Evolutionary conservation across 2,329 filamentous ascomycete species (phyloP), one percentile per base, ranked within the genome.

Genomic region (Epichloe hybrida): DNA sequence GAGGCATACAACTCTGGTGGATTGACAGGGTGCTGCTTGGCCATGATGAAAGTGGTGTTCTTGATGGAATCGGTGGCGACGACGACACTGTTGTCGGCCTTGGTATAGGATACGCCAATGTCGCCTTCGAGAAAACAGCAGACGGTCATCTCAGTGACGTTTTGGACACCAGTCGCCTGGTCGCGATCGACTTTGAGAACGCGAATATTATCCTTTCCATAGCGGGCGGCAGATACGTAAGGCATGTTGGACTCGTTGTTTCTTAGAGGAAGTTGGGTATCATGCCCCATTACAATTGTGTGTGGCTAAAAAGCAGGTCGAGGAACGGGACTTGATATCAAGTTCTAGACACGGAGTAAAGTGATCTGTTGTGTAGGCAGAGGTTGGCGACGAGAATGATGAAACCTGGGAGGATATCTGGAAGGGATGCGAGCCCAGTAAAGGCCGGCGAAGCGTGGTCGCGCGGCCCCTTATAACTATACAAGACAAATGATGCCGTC

Each of bases 41-140:
- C 91, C 64, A 88, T 84, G 71, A 98, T 89, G 75, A 93, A 95
- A 65, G 87, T 83, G 61, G 86, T 97, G 72, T 98, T 95, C 75
- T 98, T 98, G 73, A 97, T 95, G 27, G 89, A 91, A 70, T 98
- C 93, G 54, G 93, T 98, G 56, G 93, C 89, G 54, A 98, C 91
- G 52, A 98, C 81, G 57, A 94, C 87, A 61, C 84, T 86, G 77
- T 98, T 98, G 74, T 98, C 90, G 60, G 88, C 91, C 63, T 79
- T 69, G 55, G 91, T 98, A 77, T 95, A 98, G 57, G 88, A 94
- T 55, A 62, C 80, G 50, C 93, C 87, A 60, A 98, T 96, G 53
- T 89, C 86, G 59, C 93, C 93, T 73, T 97, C 89, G 34, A 98
- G 80, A 48, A 97, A 77, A 56, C 89, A 88, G 71, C 87, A 87